Evolutionary conservation across 768 basidiomycete genomes (phyloP).

Genomic region (Scleroderma bovista): DNA sequence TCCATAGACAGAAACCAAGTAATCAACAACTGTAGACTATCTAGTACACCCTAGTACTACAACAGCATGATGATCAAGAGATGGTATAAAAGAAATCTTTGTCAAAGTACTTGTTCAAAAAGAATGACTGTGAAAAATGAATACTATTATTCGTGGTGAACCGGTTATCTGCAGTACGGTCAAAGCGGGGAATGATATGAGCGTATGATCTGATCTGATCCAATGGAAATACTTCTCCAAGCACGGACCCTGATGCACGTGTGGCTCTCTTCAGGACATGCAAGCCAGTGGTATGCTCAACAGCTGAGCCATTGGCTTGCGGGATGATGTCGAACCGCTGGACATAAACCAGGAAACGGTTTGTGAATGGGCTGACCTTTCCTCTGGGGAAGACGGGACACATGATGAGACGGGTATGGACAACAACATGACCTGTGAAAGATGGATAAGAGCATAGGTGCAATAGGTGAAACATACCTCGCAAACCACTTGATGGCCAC

Average conservation of each 20-base stretch:
- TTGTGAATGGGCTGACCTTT: background rate
- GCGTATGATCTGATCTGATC: slow-evolving; percentile 6
- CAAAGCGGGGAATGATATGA: slow-evolving; percentile 7
- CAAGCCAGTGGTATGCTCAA: background rate
- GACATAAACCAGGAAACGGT: slow-evolving; percentile 20
- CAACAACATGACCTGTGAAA: slow-evolving; percentile 9
- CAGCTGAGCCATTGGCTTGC: slow-evolving; percentile 5
- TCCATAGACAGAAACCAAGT: too few relatives aligned
- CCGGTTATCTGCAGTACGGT: background rate
- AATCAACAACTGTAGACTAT: too few relatives aligned
- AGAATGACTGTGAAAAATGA: slow-evolving; percentile 4
- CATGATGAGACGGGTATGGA: slow-evolving; percentile 14
- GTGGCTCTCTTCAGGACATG: slow-evolving; percentile 4
- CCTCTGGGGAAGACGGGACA: background rate
- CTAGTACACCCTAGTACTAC: slow-evolving; percentile 44
- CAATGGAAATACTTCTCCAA: slow-evolving; percentile 6
- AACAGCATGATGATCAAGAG: background rate
- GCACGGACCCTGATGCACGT: background rate
- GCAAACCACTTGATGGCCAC: slow-evolving; percentile 13
- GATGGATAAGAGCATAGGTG: background rate
- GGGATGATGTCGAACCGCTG: slow-evolving; percentile 22
- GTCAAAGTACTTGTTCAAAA: slow-evolving; percentile 4
- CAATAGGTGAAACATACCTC: slow-evolving; percentile 3
- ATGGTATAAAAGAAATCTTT: background rate
- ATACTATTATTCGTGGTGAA: slow-evolving; percentile 3